Base-by-base conservation (phyloP, 2,329 filamentous ascomycete genomes). In the Fonsecaea erecta region DNA sequence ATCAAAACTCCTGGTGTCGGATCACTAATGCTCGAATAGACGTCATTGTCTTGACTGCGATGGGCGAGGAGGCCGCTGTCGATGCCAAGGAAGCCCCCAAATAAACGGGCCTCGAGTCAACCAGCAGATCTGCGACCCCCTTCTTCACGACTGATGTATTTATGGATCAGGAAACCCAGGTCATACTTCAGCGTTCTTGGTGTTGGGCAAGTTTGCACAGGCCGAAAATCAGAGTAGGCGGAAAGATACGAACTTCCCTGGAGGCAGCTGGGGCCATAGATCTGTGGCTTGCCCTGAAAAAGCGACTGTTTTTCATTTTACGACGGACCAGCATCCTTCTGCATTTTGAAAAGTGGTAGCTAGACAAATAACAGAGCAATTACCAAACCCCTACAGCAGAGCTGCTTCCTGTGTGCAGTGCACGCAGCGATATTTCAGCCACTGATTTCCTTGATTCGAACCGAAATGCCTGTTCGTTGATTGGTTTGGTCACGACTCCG, bases 1-100 rank as follows among this genome's bases (percentile, higher is more conserved):
- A 1, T 51, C n/a, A 21, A 14, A 26, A 16, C 16, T n/a, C 14
- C 8, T 48, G 58, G 28, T 24, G 52, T 55, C 18, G 43, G 43
- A 24, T 24, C 18, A 60, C 63, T 70, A 51, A 68, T 43, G 34
- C 32, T 6, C 35, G n/a, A 30, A 12, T 70, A 97, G 93, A 93
- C 82, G 90, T 98, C 75, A 90, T 94, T 75, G 88, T 99, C 79
- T 90, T 96, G 78, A 91, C 92, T 75, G 88, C 95, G 79, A 99
- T 99, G 95, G 91, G 91, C 78, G 94, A 99, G 84, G 91, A 98
- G 86, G 83, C 86, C 75, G 90, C 89, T 77, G 90, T 97, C 79
- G 93, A 97, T 79, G 90, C 89, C 83, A 98, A 98, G 89, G 93
- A 97, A 84, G 92, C 91, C 80, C 88, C 91, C 80, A 73, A 72